These are phyloP conservation scores for Cornus suecica DNA, from an alignment of 148 eudicot species.

Conservation along the genomic window DNA sequence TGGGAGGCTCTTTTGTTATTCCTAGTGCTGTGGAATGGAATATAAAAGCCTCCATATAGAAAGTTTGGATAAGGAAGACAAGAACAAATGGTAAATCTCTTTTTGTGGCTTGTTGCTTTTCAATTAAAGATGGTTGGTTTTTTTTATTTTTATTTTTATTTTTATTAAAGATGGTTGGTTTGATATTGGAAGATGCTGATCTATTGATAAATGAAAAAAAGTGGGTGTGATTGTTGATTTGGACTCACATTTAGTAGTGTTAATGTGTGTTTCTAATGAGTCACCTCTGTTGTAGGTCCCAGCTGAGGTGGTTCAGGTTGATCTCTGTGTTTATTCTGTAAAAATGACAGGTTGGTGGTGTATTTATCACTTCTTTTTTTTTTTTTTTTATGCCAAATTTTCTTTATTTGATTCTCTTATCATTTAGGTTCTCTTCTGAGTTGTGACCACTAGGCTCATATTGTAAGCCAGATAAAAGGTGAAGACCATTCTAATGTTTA, in stretches of 20 bases:
- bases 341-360: slow-evolving; percentile 7
- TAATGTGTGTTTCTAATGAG: background rate
- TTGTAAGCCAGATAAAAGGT: no score
- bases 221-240: background rate
- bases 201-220: background rate
- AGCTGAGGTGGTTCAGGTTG: background rate
- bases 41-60: no score
- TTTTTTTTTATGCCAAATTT: background rate
- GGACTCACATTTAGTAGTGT: background rate
- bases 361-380: background rate
- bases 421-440: no score
- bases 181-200: slow-evolving; percentile 1
- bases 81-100: background rate
- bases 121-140: background rate
- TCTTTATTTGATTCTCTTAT: background rate
- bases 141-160: no score
- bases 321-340: background rate
- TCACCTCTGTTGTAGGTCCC: background rate
- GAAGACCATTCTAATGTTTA: no score
- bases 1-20: background rate
- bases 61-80: background rate
- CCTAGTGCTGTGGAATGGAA: background rate
- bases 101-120: background rate
- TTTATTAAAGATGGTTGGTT: background rate
- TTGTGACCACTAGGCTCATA: background rate